A percentile compares a stretch with the other conserved stretches of the same genome.
Evolutionary conservation across 2,329 filamentous ascomycete genomes (phyloP).

Genomic region (Metarhizium sp.): DNA sequence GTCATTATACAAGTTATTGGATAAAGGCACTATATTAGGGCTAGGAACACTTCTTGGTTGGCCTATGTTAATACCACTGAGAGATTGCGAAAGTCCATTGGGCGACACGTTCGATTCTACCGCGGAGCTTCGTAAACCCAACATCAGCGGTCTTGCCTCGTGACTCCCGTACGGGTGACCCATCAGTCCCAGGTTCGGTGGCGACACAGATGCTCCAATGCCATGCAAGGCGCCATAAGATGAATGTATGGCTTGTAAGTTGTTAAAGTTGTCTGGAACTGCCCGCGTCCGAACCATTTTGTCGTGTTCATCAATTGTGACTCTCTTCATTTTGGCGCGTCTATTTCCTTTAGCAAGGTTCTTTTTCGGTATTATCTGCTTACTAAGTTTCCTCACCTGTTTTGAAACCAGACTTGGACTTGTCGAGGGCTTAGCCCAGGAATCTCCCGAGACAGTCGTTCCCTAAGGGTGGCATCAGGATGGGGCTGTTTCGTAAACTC

Average conservation of each 20-base stretch:
- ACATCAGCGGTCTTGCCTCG: slow-evolving; percentile 58
- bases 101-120: slow-evolving; percentile 59
- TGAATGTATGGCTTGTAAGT: slow-evolving; percentile 58
- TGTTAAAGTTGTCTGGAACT: slow-evolving; percentile 62
- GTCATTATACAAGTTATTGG: slow-evolving; percentile 45
- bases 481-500: slow-evolving; percentile 94
- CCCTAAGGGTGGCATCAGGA: slow-evolving; percentile 82
- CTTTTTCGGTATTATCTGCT: neutral
- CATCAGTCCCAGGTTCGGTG: slow-evolving; percentile 32
- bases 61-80: slow-evolving; percentile 57
- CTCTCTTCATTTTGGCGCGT: slow-evolving; percentile 62
- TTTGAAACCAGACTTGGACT: slow-evolving; percentile 98
- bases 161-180: slow-evolving; percentile 45
- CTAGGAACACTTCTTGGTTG: slow-evolving; percentile 39
- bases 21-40: slow-evolving; percentile 47
- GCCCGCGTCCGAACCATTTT: slow-evolving; percentile 65
- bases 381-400: slow-evolving; percentile 53
- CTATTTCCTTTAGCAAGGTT: slow-evolving; percentile 25
- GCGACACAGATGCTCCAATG: slow-evolving; percentile 36
- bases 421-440: slow-evolving; percentile 85
- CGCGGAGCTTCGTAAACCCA: slow-evolving; percentile 56
- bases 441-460: slow-evolving; percentile 80
- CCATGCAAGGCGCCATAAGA: slow-evolving; percentile 54
- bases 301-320: slow-evolving; percentile 61
- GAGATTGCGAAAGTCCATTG: slow-evolving; percentile 56